Conservation (phyloP, 2,329 filamentous ascomycete species). For the Talaromyces sp. region DNA sequence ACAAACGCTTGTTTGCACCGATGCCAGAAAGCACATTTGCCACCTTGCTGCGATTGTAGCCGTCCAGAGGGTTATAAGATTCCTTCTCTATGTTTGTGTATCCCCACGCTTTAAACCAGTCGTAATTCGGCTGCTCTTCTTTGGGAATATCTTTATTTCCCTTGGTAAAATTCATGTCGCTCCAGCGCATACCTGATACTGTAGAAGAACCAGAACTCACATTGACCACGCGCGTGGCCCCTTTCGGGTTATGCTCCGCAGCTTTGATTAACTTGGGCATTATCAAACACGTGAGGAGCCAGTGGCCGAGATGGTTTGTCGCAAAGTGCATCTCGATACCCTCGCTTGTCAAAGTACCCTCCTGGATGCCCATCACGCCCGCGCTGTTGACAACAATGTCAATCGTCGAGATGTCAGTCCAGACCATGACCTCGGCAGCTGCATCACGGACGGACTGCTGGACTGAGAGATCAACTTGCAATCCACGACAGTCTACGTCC, state of each 20-base stretch:
- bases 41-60: conserved; percentile 31
- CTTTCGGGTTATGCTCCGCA: conserved; percentile 5
- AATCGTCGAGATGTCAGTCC: conserved; percentile 23
- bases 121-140: conserved; percentile 20
- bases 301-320: conserved; percentile 36
- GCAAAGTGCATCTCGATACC: conserved; percentile 34
- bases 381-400: conserved; percentile 42
- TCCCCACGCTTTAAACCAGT: conserved; percentile 12
- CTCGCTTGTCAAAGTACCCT: conserved; percentile 24
- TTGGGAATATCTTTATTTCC: conserved; percentile 13
- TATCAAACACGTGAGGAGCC: conserved; percentile 28
- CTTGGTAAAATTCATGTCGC: conserved; percentile 27
- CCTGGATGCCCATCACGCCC: conserved; percentile 30
- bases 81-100: background rate
- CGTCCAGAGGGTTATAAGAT: conserved; percentile 8
- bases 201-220: conserved; percentile 18
- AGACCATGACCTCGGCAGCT: conserved; percentile 23
- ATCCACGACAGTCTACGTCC: conserved; percentile 14
- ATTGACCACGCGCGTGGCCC: conserved; percentile 22
- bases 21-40: conserved; percentile 41
- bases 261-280: conserved; percentile 12
- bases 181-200: conserved; percentile 25
- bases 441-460: conserved; percentile 25
- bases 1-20: conserved; percentile 22
- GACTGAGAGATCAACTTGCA: conserved; percentile 30